Conservation (phyloP, 768 basidiomycete genomes). For the Hydnomerulius pinastri region DNA sequence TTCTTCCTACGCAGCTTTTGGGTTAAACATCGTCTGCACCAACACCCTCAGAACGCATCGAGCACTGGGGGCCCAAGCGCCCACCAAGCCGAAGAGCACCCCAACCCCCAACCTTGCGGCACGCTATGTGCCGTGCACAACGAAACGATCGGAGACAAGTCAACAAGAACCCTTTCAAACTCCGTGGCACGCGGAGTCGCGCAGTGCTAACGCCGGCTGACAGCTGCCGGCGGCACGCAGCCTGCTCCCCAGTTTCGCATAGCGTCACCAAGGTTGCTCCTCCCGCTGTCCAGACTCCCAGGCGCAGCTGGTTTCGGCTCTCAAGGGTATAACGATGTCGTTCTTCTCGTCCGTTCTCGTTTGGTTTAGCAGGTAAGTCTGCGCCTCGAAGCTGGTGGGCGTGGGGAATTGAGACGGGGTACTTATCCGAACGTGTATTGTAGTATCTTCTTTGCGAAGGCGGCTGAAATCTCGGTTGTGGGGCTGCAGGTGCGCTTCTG, state of each 20-base stretch:
- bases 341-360: constrained; percentile 55
- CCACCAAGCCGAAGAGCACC: too few relatives aligned
- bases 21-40: too few relatives aligned
- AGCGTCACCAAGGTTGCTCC: neutral
- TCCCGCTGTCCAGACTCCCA: neutral
- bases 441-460: constrained; percentile 84
- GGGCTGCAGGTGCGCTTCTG: constrained; percentile 77
- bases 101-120: too few relatives aligned
- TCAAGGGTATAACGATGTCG: constrained; percentile 45
- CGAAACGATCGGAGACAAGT: neutral
- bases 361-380: constrained; percentile 52
- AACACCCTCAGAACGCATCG: too few relatives aligned
- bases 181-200: constrained; percentile 9
- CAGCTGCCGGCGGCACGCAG: constrained; percentile 1
- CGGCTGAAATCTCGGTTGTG: constrained; percentile 89
- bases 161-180: constrained; percentile 9
- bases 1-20: too few relatives aligned
- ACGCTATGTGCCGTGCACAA: too few relatives aligned
- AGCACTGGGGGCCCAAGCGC: too few relatives aligned
- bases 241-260: neutral
- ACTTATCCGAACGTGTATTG: neutral
- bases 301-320: too few relatives aligned
- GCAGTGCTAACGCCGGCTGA: neutral
- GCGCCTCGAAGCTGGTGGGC: neutral
- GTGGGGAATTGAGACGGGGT: neutral